phyloP scores from a whole-genome alignment of 257 asterid species.

The Oldenlandia corymbosa region DNA sequence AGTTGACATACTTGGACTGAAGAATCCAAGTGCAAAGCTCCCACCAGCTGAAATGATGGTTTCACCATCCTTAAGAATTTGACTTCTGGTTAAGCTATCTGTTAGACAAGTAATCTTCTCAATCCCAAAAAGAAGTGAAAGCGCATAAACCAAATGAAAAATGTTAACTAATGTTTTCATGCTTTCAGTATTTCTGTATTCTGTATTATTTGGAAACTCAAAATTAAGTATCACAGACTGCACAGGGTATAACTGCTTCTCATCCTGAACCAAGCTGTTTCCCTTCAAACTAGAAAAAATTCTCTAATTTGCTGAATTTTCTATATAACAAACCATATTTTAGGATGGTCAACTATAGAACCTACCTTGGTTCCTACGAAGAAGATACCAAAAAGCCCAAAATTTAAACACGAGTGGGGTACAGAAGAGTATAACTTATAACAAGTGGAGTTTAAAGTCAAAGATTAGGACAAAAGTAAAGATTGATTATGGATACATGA shows the following conservation, averaged over 20 bases:
- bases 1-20: slow-evolving; percentile 29
- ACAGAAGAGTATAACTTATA: not conserved
- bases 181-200: not conserved
- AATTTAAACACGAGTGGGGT: not conserved
- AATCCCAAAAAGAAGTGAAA: not conserved
- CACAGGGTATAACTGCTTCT: not conserved
- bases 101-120: not conserved
- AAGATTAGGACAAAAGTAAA: not conserved
- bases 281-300: not conserved
- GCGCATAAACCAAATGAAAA: not conserved
- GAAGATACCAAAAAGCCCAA: not conserved
- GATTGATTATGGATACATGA: not conserved
- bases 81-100: not conserved
- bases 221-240: not conserved
- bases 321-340: not conserved
- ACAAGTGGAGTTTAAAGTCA: not conserved
- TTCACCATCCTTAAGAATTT: slow-evolving; percentile 24
- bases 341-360: not conserved
- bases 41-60: slow-evolving; percentile 36
- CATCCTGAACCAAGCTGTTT: not conserved
- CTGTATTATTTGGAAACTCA: not conserved
- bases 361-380: no score
- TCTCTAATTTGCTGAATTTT: no score
- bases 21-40: slow-evolving; percentile 38
- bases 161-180: not conserved